Conservation (phyloP, 768 basidiomycete species). For the Kondoa subrosea region DNA sequence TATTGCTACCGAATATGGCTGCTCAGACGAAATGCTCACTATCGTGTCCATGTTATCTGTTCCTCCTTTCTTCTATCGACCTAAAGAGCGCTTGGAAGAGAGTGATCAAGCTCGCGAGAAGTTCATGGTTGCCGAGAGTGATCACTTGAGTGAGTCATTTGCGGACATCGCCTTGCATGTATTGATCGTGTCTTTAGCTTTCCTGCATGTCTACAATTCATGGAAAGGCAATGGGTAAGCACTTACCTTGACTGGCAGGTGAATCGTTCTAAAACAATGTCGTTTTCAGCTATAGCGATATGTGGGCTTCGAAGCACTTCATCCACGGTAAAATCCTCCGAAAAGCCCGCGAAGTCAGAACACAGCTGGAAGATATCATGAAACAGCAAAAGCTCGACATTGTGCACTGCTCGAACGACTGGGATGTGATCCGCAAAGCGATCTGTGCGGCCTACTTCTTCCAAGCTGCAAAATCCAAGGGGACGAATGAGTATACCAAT, state of each 20-base stretch:
- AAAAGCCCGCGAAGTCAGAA: conserved; percentile 86
- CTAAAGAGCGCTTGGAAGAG: conserved; percentile 93
- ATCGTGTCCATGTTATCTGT: conserved; percentile 98
- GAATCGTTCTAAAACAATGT: neutral
- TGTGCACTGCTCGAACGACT: conserved; percentile 82
- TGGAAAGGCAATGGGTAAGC: conserved; percentile 90
- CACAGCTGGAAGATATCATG: conserved; percentile 96
- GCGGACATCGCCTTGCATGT: neutral
- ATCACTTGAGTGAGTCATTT: conserved; percentile 50
- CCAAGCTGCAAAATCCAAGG: conserved; percentile 93
- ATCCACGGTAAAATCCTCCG: conserved; percentile 86
- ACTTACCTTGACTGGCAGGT: neutral
- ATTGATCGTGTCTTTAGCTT: conserved; percentile 29
- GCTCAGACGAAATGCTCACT: conserved; percentile 88
- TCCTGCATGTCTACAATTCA: conserved; percentile 90
- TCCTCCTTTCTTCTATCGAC: conserved; percentile 91
- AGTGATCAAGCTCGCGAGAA: conserved; percentile 94
- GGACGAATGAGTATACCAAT: conserved; percentile 97
- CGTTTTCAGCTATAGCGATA: conserved; percentile 80
- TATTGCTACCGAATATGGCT: conserved; percentile 77
- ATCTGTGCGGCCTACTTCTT: conserved; percentile 98
- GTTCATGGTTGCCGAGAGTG: conserved; percentile 96
- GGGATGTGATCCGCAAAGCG: conserved; percentile 82
- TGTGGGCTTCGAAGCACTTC: conserved; percentile 90
- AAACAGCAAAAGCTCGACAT: conserved; percentile 94